A percentile compares a stretch with the other conserved stretches of the same genome.
phyloP scores from a whole-genome alignment of 306 rosid species.

The Abrus precatorius region DNA sequence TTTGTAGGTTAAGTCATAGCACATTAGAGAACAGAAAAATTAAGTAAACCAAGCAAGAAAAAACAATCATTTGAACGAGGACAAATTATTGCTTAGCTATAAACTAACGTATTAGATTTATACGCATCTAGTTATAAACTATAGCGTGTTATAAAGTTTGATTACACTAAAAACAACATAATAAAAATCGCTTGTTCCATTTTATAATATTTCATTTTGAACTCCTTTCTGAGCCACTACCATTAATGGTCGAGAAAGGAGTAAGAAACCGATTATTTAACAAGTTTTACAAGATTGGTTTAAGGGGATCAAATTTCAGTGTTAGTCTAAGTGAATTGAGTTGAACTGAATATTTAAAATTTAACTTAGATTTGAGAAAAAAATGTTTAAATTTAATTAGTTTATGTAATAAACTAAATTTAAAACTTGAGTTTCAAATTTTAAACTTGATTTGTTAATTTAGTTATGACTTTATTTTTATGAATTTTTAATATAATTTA shows the following conservation, averaged over 20 bases:
- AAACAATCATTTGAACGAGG: not conserved
- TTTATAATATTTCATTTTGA: not conserved
- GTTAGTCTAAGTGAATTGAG: too few species aligned
- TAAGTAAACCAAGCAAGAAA: not conserved
- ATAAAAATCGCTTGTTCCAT: not conserved
- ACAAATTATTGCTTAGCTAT: not conserved
- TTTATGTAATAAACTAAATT: too few species aligned
- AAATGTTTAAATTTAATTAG: too few species aligned
- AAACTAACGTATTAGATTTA: not conserved
- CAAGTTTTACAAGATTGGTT: not conserved
- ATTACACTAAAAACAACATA: not conserved
- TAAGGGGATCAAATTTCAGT: not conserved
- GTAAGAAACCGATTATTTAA: not conserved
- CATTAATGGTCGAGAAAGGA: not conserved
- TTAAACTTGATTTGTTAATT: too few species aligned
- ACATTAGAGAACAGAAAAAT: not conserved
- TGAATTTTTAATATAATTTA: too few species aligned
- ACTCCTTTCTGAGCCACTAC: not conserved
- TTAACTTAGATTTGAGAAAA: too few species aligned
- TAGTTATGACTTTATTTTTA: too few species aligned
- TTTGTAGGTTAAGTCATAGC: conserved; percentile 17
- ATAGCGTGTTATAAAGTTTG: not conserved
- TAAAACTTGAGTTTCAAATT: too few species aligned
- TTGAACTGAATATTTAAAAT: too few species aligned
- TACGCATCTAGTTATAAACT: not conserved